These are phyloP conservation scores for Fraxinus floribunda DNA, from an alignment of 305 asterid species.

Conservation along the genomic window DNA sequence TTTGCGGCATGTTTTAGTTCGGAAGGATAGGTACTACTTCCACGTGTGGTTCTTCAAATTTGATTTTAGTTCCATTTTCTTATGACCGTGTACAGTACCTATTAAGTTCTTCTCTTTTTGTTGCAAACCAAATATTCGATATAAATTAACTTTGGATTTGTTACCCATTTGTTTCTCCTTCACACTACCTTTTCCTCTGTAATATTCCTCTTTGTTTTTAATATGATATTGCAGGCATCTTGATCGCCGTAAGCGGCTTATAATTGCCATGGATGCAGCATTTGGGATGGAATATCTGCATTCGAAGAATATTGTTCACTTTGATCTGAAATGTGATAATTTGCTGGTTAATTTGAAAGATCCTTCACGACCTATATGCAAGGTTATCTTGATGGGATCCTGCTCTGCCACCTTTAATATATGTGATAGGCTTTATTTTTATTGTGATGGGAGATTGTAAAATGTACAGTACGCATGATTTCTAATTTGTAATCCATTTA, in stretches of 20 bases:
- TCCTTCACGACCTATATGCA: constrained; percentile 82
- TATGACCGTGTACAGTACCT: not conserved
- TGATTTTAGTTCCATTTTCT: not conserved
- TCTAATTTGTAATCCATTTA: constrained; percentile 1
- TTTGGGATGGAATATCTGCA: constrained; percentile 92
- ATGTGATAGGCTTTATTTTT: not conserved
- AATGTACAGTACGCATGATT: not conserved
- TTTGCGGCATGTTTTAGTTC: constrained; percentile 69
- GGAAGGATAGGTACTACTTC: constrained; percentile 65
- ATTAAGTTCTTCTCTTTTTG: not conserved
- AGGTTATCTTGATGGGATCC: constrained; percentile 39
- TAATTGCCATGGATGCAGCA: constrained; percentile 89
- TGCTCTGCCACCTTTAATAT: constrained; percentile 2
- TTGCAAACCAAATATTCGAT: not conserved
- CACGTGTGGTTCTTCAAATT: not conserved
- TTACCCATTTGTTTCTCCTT: constrained; percentile 1
- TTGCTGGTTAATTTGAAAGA: constrained; percentile 75
- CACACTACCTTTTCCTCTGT: not conserved
- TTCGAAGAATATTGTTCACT: constrained; percentile 77
- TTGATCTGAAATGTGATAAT: constrained; percentile 84
- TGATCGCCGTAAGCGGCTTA: constrained; percentile 68
- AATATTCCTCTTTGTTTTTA: constrained; percentile 11
- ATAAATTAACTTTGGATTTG: not conserved
- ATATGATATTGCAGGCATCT: constrained; percentile 52
- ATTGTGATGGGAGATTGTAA: not conserved